Percentiles rank a stretch among this genome's conserved stretches.
These are phyloP conservation scores for Chytriomyces sp. DNA, from an alignment of 192 early-diverging fungal genomes.

Conservation along the genomic window DNA sequence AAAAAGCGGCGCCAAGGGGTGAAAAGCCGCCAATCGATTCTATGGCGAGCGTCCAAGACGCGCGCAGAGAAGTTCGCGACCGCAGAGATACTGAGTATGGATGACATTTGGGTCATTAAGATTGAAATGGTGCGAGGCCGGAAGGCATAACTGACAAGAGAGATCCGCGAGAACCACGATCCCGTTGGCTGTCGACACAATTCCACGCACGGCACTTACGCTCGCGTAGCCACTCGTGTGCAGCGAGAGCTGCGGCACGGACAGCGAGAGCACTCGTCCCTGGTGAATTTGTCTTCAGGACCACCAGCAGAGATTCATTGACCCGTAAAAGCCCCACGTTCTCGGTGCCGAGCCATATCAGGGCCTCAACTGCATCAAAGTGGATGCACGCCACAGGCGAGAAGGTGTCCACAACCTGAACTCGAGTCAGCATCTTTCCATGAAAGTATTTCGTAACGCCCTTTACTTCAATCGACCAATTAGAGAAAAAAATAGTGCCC, in stretches of 20 bases:
- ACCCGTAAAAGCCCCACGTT: constrained; percentile 53
- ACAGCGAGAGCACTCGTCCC: constrained; percentile 67
- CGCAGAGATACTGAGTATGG: background rate
- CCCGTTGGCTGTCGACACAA: background rate
- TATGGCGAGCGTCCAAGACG: background rate
- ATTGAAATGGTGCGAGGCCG: background rate
- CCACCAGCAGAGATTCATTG: background rate
- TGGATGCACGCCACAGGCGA: constrained; percentile 38
- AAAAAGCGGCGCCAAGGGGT: too few relatives aligned
- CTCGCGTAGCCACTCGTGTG: constrained; percentile 14
- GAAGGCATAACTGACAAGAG: background rate
- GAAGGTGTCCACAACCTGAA: constrained; percentile 11
- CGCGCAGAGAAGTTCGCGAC: background rate
- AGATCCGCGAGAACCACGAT: background rate
- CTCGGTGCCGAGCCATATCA: constrained; percentile 85
- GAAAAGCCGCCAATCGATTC: too few relatives aligned
- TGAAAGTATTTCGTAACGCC: constrained; percentile 74
- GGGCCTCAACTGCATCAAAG: constrained; percentile 76
- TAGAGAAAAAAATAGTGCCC: too few relatives aligned
- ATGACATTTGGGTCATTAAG: background rate
- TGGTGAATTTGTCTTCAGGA: constrained; percentile 69
- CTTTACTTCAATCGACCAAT: too few relatives aligned
- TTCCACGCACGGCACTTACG: background rate
- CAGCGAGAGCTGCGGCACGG: constrained; percentile 35
- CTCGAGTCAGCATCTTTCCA: constrained; percentile 17